Evolutionary conservation across 73 alveolate genomes (phyloP).

Genomic region (Breviolum minutum): DNA sequence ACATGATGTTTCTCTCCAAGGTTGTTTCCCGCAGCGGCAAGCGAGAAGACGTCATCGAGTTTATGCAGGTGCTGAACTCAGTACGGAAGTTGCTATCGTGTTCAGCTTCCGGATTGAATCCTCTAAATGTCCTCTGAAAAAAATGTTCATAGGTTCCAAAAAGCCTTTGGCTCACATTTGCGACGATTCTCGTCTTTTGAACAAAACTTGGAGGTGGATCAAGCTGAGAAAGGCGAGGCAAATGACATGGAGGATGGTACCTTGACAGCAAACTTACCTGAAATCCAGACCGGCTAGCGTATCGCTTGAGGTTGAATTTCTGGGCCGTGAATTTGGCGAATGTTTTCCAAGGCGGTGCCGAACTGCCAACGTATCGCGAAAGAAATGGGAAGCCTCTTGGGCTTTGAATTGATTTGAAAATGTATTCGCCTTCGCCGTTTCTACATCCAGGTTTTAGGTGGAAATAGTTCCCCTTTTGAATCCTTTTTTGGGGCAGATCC

Average conservation of each 20-base stretch:
- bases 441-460: background rate
- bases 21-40: conserved; percentile 26
- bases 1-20: background rate
- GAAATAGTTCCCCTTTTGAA: background rate
- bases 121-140: too few relatives aligned
- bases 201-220: background rate
- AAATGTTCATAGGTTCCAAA: background rate
- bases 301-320: too few relatives aligned
- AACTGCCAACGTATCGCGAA: background rate
- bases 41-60: background rate
- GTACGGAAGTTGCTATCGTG: too few relatives aligned
- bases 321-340: background rate
- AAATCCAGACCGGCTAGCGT: background rate
- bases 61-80: background rate
- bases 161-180: too few relatives aligned
- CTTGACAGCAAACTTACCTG: background rate
- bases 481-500: too few relatives aligned
- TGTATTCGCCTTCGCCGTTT: too few relatives aligned
- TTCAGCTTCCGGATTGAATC: too few relatives aligned
- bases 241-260: background rate
- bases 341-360: background rate
- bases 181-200: background rate
- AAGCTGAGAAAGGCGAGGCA: background rate
- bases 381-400: background rate
- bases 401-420: too few relatives aligned